Base-by-base conservation (phyloP, 306 rosid species). In the Prunus campanulata region DNA sequence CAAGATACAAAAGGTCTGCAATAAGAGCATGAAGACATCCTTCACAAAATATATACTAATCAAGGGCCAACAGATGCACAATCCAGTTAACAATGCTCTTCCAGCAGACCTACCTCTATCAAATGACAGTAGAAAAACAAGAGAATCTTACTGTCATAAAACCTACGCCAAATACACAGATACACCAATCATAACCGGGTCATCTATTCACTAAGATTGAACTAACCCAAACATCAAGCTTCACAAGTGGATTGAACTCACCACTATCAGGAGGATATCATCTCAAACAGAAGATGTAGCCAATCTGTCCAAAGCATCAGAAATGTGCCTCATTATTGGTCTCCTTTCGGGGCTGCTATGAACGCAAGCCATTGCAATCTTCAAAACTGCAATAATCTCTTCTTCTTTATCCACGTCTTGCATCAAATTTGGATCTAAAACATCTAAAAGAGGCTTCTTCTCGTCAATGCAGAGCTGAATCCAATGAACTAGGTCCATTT, bases 401-500 rank as follows among this genome's bases (percentile, higher is more conserved):
- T 95, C 98, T 55, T 95, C 99, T 60, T 51, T 82, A 51, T 88
- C 97, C 0, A 80, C 85, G 42, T 95, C 97, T 42, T 90, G 91
- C 42, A 82, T 85, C 47, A 95, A 79, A 69, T 80, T 84, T 2
- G 96, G 96, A 75, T 95, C 98, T 55, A 92, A 83, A 9, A 92
- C 97, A 20, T 95, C 97, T 1, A 91, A 79, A 48, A 92, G 91
- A 29, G 96, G 97, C 84, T 91, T 90, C 90, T 95, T 92, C 65
- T 95, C 99, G 54, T 95, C 97, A 52, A 95, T 89, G 90, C 97
- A 91, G 80, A 89, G 89, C 79, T 91, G 97, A 79, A 92, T 88
- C 99, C 99, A 95, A 32, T 87, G 92, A 51, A 92, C 99, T 64
- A 95, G 90, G 86, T 91, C 97, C 96, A 92, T 89, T 81, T 95